Conservation (phyloP, 73 alveolate genomes). For the Paramecium sonneborni region DNA sequence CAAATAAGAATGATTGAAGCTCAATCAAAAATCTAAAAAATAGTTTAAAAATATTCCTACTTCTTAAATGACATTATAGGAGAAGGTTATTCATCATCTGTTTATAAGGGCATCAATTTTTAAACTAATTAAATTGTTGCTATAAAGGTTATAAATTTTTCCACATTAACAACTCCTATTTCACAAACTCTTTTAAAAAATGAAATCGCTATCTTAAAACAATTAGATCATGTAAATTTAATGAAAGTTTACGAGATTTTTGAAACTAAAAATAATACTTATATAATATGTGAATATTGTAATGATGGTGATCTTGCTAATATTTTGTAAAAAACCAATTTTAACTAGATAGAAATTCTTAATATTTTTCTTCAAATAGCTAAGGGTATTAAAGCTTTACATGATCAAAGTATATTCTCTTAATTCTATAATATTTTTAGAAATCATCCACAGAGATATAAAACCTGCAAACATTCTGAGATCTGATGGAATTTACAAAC, state of each 20-base stretch:
- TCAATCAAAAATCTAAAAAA: neutral
- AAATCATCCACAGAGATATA: conserved; percentile 39
- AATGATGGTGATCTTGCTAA: conserved; percentile 37
- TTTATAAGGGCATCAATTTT: neutral
- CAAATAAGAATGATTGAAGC: neutral
- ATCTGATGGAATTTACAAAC: conserved; percentile 16
- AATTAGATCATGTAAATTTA: neutral
- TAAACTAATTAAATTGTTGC: conserved; percentile 10
- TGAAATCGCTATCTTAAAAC: conserved; percentile 4
- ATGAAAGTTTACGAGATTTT: conserved; percentile 12
- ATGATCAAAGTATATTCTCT: neutral
- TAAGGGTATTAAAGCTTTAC: neutral
- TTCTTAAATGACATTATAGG: conserved; percentile 1
- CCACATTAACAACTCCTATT: neutral
- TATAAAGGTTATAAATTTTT: conserved; percentile 24
- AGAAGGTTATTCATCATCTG: conserved; percentile 5
- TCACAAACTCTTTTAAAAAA: neutral
- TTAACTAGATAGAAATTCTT: neutral
- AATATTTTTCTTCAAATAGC: neutral
- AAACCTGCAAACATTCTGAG: conserved; percentile 32
- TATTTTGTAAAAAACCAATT: neutral
- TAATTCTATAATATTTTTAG: neutral
- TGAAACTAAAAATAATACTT: conserved; percentile 8
- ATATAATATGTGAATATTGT: conserved; percentile 23
- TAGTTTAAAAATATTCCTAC: neutral